phyloP scores from a whole-genome alignment of 345 rosid species.

The Alliaria petiolata region DNA sequence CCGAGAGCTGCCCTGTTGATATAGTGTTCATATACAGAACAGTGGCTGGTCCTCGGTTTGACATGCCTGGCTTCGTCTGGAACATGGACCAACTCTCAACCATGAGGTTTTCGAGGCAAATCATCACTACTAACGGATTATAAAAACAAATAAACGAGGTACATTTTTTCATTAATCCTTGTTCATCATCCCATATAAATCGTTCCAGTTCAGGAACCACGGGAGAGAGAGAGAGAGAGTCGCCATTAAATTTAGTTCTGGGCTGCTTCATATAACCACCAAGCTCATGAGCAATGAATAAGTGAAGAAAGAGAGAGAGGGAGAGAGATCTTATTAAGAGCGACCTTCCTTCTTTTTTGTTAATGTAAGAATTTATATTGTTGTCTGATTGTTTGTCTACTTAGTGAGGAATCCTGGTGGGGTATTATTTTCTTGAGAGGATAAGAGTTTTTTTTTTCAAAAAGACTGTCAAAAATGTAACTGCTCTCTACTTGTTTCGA shows the following conservation, averaged over 20 bases:
- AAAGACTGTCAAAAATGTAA: constrained; percentile 24
- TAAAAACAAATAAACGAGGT: constrained; percentile 26
- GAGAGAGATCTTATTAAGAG: constrained; percentile 1
- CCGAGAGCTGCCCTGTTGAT: constrained; percentile 71
- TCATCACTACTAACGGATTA: constrained; percentile 28
- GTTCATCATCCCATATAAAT: constrained; percentile 4
- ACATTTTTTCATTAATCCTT: constrained; percentile 15
- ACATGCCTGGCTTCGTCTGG: constrained; percentile 84
- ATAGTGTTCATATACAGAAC: constrained; percentile 85
- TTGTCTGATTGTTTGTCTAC: constrained; percentile 16
- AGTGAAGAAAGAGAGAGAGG: constrained; percentile 11
- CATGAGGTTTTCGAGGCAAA: constrained; percentile 29
- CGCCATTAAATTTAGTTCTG: neutral
- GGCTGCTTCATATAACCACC: constrained; percentile 12
- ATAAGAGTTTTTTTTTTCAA: constrained; percentile 1
- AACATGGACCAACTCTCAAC: constrained; percentile 45
- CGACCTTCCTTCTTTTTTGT: neutral
- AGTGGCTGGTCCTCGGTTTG: constrained; percentile 75
- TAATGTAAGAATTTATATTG: constrained; percentile 11
- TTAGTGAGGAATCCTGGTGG: constrained; percentile 23
- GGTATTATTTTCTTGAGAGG: neutral
- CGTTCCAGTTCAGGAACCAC: constrained; percentile 16
- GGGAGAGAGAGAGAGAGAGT: constrained; percentile 3
- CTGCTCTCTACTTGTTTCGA: constrained; percentile 11
- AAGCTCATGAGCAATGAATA: constrained; percentile 21